Percentiles rank a stretch among this genome's conserved stretches.
Conservation (phyloP, 1,284 basidiomycete genomes). For the Cryptococcus hybrid region DNA sequence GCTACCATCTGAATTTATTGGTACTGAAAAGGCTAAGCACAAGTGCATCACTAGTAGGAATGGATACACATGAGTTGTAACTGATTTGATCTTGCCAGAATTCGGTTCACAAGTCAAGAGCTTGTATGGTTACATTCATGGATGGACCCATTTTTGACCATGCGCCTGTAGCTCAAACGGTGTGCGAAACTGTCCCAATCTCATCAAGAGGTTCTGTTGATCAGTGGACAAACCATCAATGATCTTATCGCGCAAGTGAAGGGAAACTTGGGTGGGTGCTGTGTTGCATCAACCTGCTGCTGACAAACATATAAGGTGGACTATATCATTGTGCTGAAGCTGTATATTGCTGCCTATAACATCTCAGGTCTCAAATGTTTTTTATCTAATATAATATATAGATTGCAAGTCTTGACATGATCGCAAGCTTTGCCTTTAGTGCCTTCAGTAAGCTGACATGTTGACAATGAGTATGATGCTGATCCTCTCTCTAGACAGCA, state of each 20-base stretch:
- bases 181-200: slow-evolving; percentile 34
- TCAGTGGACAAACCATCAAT: slow-evolving; percentile 78
- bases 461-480: no score
- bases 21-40: slow-evolving; percentile 2
- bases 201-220: slow-evolving; percentile 57
- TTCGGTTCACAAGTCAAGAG: slow-evolving; percentile 71
- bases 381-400: slow-evolving; percentile 34
- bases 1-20: slow-evolving; percentile 10
- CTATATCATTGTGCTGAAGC: slow-evolving; percentile 86
- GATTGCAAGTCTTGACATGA: slow-evolving; percentile 73
- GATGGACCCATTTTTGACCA: not conserved
- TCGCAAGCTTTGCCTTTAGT: slow-evolving; percentile 62
- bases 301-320: slow-evolving; percentile 23
- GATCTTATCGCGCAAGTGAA: slow-evolving; percentile 66
- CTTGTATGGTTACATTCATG: slow-evolving; percentile 56
- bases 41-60: slow-evolving; percentile 1
- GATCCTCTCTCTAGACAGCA: slow-evolving; percentile 46
- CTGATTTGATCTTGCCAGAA: slow-evolving; percentile 7
- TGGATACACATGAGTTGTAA: not conserved
- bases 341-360: slow-evolving; percentile 50
- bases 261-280: slow-evolving; percentile 55
- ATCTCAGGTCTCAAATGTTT: not conserved
- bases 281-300: no score
- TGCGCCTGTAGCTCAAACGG: slow-evolving; percentile 21
- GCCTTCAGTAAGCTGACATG: not conserved